Base-by-base conservation (phyloP, 352 stramenopile species). In the Globisporangium spinosum region DNA sequence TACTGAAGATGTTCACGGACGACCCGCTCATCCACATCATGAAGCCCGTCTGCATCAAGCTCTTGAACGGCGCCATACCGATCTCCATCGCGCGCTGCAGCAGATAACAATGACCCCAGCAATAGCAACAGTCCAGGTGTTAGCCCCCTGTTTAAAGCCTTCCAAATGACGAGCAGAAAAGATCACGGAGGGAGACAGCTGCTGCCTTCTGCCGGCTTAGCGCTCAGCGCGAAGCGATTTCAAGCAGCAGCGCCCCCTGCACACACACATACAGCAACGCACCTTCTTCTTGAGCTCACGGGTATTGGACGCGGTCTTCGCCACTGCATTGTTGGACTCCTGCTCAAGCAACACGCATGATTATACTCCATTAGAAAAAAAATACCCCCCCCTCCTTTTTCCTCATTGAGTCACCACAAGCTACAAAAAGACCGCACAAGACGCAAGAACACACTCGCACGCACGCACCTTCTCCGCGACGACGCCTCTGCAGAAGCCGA, bases 21-120 rank as follows among this genome's bases (percentile, higher is more conserved):
- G 91, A 95, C 64, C 94, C 94, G 62, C 87, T 96, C 94, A 98
- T 98, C 89, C 93, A 98, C 89, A 98, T 97, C 94, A 98, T 98
- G 73, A 98, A 96, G 29, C 81, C 94, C 23, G 95, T 97, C 73
- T 98, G 96, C 66, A 97, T 79, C 23, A 98, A 67, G n/a, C 89
- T 91, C 80, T 97, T 98, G 65, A 96, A 96, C 29, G 93, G 93
- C 57, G 78, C 87, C 75, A 85, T 89, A 32, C 88, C 91, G 57
- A 97, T 95, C 73, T 97, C 90, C 88, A 96, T 97, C 22, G 91
- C 89, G 55, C 90, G 87, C 89, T 97, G 61, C 3, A 58, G 35
- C 15, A 69, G 22, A 15, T 0, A 23, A 59, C 27, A 57, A 40
- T n/a, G 15, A 64, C 61, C 64, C 54, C 22, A 57, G 7, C 32